A percentile compares a stretch with the other conserved stretches of the same genome.
Evolutionary conservation across 1,139 yeast species (phyloP).

Genomic region (Pichia sp.): DNA sequence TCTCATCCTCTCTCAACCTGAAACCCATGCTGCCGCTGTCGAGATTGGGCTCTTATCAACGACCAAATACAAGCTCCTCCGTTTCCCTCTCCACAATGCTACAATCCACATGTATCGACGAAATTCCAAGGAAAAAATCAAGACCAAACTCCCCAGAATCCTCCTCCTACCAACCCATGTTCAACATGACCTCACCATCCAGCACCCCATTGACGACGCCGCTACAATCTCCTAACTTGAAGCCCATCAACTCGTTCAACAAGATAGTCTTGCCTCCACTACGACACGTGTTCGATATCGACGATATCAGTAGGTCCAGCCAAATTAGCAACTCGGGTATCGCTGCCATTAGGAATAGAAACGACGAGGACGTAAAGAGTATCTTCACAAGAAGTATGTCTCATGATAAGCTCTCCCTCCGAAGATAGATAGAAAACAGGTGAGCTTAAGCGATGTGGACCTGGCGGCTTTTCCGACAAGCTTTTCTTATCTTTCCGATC

Average conservation of each 20-base stretch:
- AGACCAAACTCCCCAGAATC: conserved; percentile 72
- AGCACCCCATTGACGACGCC: conserved; percentile 33
- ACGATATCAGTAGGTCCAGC: conserved; percentile 11
- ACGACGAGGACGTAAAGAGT: conserved; percentile 28
- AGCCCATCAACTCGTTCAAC: conserved; percentile 18
- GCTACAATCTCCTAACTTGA: conserved; percentile 32
- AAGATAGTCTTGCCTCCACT: conserved; percentile 22
- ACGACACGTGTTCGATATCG: conserved; percentile 23
- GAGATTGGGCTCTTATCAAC: conserved; percentile 6
- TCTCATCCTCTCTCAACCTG: conserved; percentile 20
- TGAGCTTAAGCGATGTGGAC: too few species aligned
- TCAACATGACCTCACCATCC: conserved; percentile 31
- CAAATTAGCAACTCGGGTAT: too few species aligned
- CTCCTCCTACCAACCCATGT: conserved; percentile 19
- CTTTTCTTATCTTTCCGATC: neutral
- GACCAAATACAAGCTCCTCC: conserved; percentile 18
- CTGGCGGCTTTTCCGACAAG: neutral
- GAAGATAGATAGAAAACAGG: neutral
- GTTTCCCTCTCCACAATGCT: conserved; percentile 28
- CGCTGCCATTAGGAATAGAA: conserved; percentile 10
- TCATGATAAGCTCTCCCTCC: conserved; percentile 22
- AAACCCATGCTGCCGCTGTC: conserved; percentile 4
- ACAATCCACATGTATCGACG: conserved; percentile 16
- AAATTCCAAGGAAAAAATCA: conserved; percentile 44
- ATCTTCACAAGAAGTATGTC: conserved; percentile 28